These are phyloP conservation scores for Globisporangium alternatum DNA, from an alignment of 352 stramenopile species.

Conservation along the genomic window DNA sequence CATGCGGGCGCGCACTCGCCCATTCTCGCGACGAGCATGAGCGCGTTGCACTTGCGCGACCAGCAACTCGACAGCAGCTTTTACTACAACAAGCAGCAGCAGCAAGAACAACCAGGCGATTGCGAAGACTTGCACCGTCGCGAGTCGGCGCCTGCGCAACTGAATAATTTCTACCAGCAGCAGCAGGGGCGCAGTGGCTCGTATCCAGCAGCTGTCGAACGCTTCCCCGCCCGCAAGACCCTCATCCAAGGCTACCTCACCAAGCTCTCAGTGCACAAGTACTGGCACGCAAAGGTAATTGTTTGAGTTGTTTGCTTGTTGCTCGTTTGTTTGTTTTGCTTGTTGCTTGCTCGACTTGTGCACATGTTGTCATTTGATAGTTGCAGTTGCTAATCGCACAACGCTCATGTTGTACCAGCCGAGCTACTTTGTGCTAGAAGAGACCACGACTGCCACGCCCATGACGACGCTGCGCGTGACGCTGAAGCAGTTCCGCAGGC, in stretches of 20 bases:
- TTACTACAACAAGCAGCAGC: conserved; percentile 5
- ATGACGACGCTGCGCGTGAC: conserved; percentile 24
- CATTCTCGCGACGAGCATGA: conserved; percentile 4
- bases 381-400: neutral
- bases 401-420: conserved; percentile 11
- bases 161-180: neutral
- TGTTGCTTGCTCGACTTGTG: neutral
- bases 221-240: conserved; percentile 17
- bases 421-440: conserved; percentile 59
- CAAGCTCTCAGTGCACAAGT: conserved; percentile 48
- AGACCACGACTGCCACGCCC: conserved; percentile 14
- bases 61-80: conserved; percentile 2
- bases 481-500: conserved; percentile 52
- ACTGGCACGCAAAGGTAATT: conserved; percentile 51
- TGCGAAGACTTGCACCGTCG: conserved; percentile 1
- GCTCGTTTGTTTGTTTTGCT: neutral
- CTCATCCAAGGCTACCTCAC: conserved; percentile 54
- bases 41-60: conserved; percentile 8
- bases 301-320: neutral
- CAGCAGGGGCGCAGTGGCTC: conserved; percentile 6
- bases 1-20: neutral
- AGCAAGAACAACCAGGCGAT: neutral
- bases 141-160: conserved; percentile 4
- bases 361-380: neutral
- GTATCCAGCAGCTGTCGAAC: neutral